Evolutionary conservation across 1,284 basidiomycete genomes (phyloP).

Genomic region (Anthracocystis walkeri): DNA sequence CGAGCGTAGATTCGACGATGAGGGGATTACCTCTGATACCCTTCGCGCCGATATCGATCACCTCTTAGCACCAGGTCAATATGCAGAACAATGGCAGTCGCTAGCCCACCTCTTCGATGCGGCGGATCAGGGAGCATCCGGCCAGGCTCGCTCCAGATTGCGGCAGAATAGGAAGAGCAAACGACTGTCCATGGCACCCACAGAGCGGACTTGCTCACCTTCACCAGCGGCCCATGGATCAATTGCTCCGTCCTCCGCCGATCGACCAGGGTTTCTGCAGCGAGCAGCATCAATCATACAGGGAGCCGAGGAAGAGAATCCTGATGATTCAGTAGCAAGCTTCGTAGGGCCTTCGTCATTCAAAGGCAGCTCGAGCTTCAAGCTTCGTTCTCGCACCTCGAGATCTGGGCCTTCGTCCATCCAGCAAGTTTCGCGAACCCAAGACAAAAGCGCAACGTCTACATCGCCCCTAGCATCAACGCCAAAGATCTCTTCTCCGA

Average conservation of each 20-base stretch:
- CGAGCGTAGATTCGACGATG: slow-evolving; percentile 50
- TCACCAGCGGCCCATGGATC: background rate
- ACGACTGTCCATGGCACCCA: slow-evolving; percentile 16
- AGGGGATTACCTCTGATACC: slow-evolving; percentile 54
- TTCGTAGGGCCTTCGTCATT: slow-evolving; percentile 28
- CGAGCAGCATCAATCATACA: slow-evolving; percentile 11
- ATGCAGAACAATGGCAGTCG: slow-evolving; percentile 59
- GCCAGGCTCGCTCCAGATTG: slow-evolving; percentile 10
- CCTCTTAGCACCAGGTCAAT: slow-evolving; percentile 41
- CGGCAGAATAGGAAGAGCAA: slow-evolving; percentile 29
- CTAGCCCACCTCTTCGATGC: slow-evolving; percentile 57
- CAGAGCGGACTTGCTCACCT: background rate
- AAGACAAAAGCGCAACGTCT: background rate
- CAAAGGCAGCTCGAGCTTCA: slow-evolving; percentile 41
- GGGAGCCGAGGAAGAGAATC: slow-evolving; percentile 13
- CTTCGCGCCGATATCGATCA: slow-evolving; percentile 38
- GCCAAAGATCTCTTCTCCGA: background rate
- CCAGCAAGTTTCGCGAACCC: background rate
- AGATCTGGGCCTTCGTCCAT: background rate
- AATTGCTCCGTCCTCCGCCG: background rate
- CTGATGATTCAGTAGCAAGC: slow-evolving; percentile 40
- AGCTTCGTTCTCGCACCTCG: slow-evolving; percentile 31
- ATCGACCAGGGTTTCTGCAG: background rate
- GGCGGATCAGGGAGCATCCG: slow-evolving; percentile 6
- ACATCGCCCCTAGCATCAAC: background rate